Evolutionary conservation across 192 early-diverging fungal genomes (phyloP), one percentile per base, ranked within the genome.

Genomic region (Chytriomyces confervae): DNA sequence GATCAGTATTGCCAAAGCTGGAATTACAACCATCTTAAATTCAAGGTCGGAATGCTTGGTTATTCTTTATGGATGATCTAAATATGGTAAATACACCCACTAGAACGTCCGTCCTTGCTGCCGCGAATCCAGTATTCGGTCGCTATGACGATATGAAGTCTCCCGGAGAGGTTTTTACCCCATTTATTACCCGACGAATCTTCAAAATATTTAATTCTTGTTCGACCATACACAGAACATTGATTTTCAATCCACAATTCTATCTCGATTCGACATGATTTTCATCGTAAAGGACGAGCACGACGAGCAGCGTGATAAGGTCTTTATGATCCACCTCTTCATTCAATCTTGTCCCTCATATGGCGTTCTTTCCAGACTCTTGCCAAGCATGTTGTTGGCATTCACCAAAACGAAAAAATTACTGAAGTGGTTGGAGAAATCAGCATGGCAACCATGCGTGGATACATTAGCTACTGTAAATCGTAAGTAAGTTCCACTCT

Each of bases 251-350:
- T 94, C 96, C 1, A 99, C 98, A 4, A 98, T 99, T 75, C 90
- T 99, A 85, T 99, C 98, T 60, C 92, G 98, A 85, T 99, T 99
- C 72, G 98, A 99, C 85, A 93, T 98, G 91, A 99, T 99, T 76
- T 99, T 99, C 74, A 98, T 99, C 78, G 92, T 99, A 46, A 94
- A 94, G 77, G 98, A 99, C 84, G 96, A 96, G 81, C 97, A 98
- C 77, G 95, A 97, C 79, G 95, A 96, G 77, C 85, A 83, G 78
- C 91, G 94, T 43, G 98, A 99, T 89, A 87, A 86, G 83, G 91
- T 91, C 84, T 10, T 7, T 45, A n/a, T 43, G 47, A 47, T 11
- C 18, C 47, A n/a, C 36, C 16, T 20, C 20, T 0, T 57, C 13
- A 76, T 65, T 62, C 36, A 43, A 51, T 13, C 36, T 43, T 69